Percentiles rank a stretch among this genome's conserved stretches.
These are phyloP conservation scores for Erigeron canadensis DNA, from an alignment of 129 eudicot genomes.

Conservation along the genomic window DNA sequence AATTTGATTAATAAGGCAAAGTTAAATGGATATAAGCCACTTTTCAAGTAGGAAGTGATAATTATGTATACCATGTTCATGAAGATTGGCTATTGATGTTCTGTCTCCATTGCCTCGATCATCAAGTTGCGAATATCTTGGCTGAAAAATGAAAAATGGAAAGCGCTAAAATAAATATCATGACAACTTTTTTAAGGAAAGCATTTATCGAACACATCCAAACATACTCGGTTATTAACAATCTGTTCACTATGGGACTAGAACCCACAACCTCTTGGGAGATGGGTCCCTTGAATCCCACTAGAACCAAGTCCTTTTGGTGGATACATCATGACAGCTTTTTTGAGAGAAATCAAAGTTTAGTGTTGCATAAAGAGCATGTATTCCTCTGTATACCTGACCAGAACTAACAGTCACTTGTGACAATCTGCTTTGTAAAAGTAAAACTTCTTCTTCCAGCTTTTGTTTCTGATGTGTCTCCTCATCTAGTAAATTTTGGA, in stretches of 20 bases:
- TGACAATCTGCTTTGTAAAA: conserved; percentile 74
- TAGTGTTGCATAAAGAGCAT: conserved; percentile 8
- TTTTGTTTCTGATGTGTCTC: conserved; percentile 75
- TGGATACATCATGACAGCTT: not conserved
- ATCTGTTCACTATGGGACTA: too few relatives aligned
- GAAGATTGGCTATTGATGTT: conserved; percentile 74
- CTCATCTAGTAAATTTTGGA: conserved; percentile 71
- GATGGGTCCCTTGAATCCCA: too few relatives aligned
- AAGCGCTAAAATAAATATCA: not conserved
- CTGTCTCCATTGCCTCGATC: conserved; percentile 69
- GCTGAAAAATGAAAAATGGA: conserved; percentile 38
- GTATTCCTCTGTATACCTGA: conserved; percentile 48
- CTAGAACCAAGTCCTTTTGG: not conserved
- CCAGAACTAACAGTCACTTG: conserved; percentile 63
- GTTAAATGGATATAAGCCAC: not conserved
- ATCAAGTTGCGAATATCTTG: conserved; percentile 51
- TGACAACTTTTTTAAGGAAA: not conserved
- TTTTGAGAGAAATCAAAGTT: not conserved
- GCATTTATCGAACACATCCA: too few relatives aligned
- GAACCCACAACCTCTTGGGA: too few relatives aligned
- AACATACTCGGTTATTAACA: too few relatives aligned
- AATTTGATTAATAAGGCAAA: conserved; percentile 10
- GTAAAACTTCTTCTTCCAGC: conserved; percentile 79
- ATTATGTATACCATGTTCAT: conserved; percentile 73
- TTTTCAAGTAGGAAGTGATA: conserved; percentile 15